These are phyloP conservation scores for Fusarium nurragi DNA, from an alignment of 2,329 filamentous ascomycete species.

Conservation along the genomic window DNA sequence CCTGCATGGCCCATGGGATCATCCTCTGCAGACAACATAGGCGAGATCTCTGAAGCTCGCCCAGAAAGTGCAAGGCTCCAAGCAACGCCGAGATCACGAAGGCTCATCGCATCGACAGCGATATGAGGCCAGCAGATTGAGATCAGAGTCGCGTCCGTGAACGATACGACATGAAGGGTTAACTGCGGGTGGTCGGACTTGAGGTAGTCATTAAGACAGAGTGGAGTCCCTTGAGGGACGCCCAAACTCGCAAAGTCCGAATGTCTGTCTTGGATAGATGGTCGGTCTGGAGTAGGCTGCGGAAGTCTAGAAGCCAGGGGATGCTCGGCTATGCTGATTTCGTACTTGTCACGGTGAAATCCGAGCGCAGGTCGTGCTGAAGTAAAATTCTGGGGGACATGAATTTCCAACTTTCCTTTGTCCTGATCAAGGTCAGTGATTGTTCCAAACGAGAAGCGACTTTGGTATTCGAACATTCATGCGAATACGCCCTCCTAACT, in stretches of 20 bases:
- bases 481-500: conserved; percentile 51
- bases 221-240: not conserved
- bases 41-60: not conserved
- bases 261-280: not conserved
- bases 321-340: conserved; percentile 53
- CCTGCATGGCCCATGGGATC: conserved; percentile 19
- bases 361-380: conserved; percentile 50
- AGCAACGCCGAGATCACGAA: conserved; percentile 1
- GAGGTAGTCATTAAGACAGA: conserved; percentile 3
- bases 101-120: conserved; percentile 7
- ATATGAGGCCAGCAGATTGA: conserved; percentile 21
- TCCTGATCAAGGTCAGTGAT: not conserved
- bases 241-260: not conserved
- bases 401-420: conserved; percentile 45
- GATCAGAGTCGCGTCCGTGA: conserved; percentile 19
- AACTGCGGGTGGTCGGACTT: conserved; percentile 12
- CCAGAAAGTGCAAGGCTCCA: conserved; percentile 16
- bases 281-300: conserved; percentile 12
- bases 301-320: conserved; percentile 52
- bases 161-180: conserved; percentile 13
- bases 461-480: not conserved
- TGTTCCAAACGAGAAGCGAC: fast-evolving
- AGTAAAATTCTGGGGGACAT: conserved; percentile 47
- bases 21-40: conserved; percentile 1
- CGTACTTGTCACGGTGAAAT: conserved; percentile 52